Evolutionary conservation across 2,329 filamentous ascomycete species (phyloP), one percentile per base, ranked within the genome.

Genomic region (Penicillium sp.): DNA sequence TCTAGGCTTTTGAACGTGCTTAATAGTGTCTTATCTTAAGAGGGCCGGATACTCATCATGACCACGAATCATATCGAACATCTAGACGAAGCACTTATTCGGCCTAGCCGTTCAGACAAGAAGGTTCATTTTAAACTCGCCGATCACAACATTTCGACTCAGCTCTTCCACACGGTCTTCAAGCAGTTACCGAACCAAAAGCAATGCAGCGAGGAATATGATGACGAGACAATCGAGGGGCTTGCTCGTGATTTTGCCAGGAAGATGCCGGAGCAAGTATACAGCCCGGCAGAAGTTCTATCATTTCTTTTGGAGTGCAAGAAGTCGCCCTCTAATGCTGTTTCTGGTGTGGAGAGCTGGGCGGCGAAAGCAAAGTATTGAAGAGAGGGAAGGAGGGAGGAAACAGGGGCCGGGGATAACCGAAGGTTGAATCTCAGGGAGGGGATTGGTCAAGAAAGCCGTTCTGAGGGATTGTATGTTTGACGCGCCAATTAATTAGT

Each of bases 1-100:
- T 89, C 88, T 0, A 88, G 87, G 0, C 78, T 92, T 0, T 79
- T 92, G 28, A 91, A 91, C 63, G 86, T 88, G 9, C 84, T 92
- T 12, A 89, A 92, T 65, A 89, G 89, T 3, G 88, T 91, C 0
- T 88, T 87, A 0, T 87, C 86, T 0, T 85, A 86, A 61, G 89
- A 91, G 77, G 89, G 89, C 1, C 83, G 88, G n/a, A 87, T 91
- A 28, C 82, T 92, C n/a, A 85, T 91, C 71, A 91, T 92, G 88
- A 92, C 89, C 0, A 89, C 88, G 33, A 92, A 91, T 69, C 82
- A 85, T 54, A 83, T 84, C 0, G 86, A 91, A 53, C 83, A 85
- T 56, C 83, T 91, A 0, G 88, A 91, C 69, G 76, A 81, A 2
- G 89, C 88, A 0, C 79, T 92, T 5, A 88, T 93, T 54, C 83